Percentiles rank a stretch among this genome's conserved stretches.
phyloP scores from a whole-genome alignment of 2,329 filamentous ascomycete genomes.

The Hymenotorrendiella dingleyae region DNA sequence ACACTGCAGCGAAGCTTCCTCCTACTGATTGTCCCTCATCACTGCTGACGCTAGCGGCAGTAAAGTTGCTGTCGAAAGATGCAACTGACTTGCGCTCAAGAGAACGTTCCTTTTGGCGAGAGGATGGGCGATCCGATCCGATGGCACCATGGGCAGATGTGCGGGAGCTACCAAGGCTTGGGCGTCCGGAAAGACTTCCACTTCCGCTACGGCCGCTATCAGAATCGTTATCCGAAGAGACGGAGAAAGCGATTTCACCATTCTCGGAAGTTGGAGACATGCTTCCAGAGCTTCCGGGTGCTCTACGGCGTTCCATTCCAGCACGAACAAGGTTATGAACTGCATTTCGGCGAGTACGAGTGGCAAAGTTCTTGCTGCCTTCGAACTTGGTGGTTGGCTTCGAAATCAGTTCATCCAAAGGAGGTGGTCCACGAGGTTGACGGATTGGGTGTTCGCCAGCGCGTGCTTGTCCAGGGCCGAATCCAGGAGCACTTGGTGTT shows the following conservation, averaged over 20 bases:
- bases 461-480: conserved; percentile 87
- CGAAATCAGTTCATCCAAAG: conserved; percentile 80
- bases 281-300: conserved; percentile 70
- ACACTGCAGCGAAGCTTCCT: conserved; percentile 61
- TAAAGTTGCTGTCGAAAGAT: conserved; percentile 42
- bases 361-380: conserved; percentile 95
- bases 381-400: conserved; percentile 91
- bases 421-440: conserved; percentile 87
- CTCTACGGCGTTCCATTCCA: conserved; percentile 73
- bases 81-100: conserved; percentile 45
- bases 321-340: conserved; percentile 88
- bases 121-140: conserved; percentile 75
- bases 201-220: conserved; percentile 65
- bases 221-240: conserved; percentile 67
- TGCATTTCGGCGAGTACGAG: conserved; percentile 85
- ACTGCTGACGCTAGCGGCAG: conserved; percentile 60
- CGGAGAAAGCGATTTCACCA: conserved; percentile 57
- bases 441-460: conserved; percentile 91
- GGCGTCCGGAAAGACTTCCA: conserved; percentile 67
- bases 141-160: conserved; percentile 79
- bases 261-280: conserved; percentile 88
- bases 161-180: conserved; percentile 67
- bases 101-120: conserved; percentile 56
- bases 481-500: conserved; percentile 72
- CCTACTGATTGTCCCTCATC: conserved; percentile 49